Evolutionary conservation across 1,139 yeast genomes (phyloP).

Genomic region (Hyphopichia khmerensis): DNA sequence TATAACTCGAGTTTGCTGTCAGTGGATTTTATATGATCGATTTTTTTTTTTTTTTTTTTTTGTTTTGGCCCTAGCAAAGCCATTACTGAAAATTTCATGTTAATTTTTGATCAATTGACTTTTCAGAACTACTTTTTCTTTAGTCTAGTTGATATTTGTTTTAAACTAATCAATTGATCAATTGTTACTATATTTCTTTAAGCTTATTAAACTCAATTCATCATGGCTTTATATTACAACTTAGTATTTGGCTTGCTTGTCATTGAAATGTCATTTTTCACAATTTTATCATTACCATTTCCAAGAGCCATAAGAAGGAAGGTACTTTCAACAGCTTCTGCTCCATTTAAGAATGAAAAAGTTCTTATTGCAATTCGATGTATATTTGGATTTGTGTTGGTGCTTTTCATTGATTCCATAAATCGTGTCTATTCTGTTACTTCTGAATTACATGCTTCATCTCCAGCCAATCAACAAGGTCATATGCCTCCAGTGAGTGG

Average conservation of each 20-base stretch:
- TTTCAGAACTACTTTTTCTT: background rate
- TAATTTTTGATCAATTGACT: background rate
- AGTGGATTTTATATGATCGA: background rate
- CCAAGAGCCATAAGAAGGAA: slow-evolving; percentile 75
- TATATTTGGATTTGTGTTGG: slow-evolving; percentile 77
- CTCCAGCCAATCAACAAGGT: slow-evolving; percentile 17
- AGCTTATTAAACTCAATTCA: slow-evolving; percentile 8
- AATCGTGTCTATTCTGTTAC: slow-evolving; percentile 77
- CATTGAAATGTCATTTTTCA: slow-evolving; percentile 77
- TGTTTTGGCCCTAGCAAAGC: too few relatives aligned
- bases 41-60: background rate
- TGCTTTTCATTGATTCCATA: slow-evolving; percentile 84
- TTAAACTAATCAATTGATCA: background rate
- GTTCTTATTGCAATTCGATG: slow-evolving; percentile 80
- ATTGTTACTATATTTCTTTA: background rate
- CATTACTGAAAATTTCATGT: background rate
- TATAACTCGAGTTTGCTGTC: background rate
- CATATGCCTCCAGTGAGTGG: slow-evolving; percentile 17
- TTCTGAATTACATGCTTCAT: slow-evolving; percentile 49
- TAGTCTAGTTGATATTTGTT: background rate
- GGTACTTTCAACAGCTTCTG: slow-evolving; percentile 59
- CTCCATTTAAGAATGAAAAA: slow-evolving; percentile 69
- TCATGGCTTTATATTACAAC: slow-evolving; percentile 73
- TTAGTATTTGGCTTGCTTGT: slow-evolving; percentile 74
- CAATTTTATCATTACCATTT: slow-evolving; percentile 79